Conservation (phyloP, 192 early-diverging fungal genomes). For the Kappamyces sp. region DNA sequence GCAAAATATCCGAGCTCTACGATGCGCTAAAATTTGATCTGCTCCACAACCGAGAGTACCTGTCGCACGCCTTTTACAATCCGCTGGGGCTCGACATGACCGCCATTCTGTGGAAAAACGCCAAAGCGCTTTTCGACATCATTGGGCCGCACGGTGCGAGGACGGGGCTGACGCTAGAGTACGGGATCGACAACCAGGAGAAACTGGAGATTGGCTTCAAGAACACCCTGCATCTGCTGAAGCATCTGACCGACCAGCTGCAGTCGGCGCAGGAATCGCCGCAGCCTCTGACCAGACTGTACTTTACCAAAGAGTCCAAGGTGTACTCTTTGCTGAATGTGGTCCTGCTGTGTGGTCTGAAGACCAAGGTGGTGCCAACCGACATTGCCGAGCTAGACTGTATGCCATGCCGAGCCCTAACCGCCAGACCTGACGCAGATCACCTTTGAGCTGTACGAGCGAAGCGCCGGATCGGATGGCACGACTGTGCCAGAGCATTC, state of each 20-base stretch:
- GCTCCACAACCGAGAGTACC: slow-evolving; percentile 86
- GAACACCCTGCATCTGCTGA: slow-evolving; percentile 68
- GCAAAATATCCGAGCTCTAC: slow-evolving; percentile 87
- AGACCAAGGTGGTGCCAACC: slow-evolving; percentile 49
- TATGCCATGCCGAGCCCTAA: slow-evolving; percentile 28
- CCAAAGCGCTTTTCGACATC: slow-evolving; percentile 88
- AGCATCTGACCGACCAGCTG: slow-evolving; percentile 73
- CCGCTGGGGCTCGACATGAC: slow-evolving; percentile 37
- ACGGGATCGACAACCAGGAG: slow-evolving; percentile 78
- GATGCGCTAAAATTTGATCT: slow-evolving; percentile 96
- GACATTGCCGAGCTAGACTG: slow-evolving; percentile 87
- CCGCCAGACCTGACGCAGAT: slow-evolving; percentile 86
- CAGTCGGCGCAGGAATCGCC: slow-evolving; percentile 47
- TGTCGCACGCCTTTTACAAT: slow-evolving; percentile 21
- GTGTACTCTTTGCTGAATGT: slow-evolving; percentile 89
- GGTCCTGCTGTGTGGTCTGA: slow-evolving; percentile 79
- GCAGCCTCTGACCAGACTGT: slow-evolving; percentile 67
- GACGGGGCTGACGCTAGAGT: slow-evolving; percentile 46
- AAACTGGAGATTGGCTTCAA: slow-evolving; percentile 81
- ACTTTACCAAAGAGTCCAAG: slow-evolving; percentile 94
- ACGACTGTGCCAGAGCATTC: slow-evolving; percentile 70
- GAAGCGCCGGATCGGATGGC: slow-evolving; percentile 45
- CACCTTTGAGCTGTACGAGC: slow-evolving; percentile 93
- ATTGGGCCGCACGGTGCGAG: slow-evolving; percentile 61
- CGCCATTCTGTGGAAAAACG: slow-evolving; percentile 68